These are phyloP conservation scores for Arthromyces matolae DNA, from an alignment of 768 basidiomycete species.

Conservation along the genomic window DNA sequence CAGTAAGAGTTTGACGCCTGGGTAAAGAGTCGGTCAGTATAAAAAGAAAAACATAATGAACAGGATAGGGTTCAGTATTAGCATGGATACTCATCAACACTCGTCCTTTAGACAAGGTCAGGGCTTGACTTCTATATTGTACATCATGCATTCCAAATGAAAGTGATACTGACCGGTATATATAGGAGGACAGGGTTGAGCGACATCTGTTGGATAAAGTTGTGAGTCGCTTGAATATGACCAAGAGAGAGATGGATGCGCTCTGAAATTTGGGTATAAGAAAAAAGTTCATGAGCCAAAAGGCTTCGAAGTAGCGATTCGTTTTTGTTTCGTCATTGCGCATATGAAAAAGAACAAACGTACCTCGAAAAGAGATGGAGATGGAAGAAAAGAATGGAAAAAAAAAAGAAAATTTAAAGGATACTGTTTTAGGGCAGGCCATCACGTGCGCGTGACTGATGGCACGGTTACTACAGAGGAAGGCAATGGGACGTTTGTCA, in stretches of 20 bases:
- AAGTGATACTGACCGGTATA: constrained; percentile 29
- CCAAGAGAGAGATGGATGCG: constrained; percentile 18
- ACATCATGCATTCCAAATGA: constrained; percentile 43
- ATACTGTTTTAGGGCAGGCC: constrained; percentile 34
- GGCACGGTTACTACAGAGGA: neutral
- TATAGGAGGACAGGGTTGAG: neutral
- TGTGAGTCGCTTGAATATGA: constrained; percentile 2
- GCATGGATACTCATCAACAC: constrained; percentile 82
- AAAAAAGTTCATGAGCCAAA: constrained; percentile 59
- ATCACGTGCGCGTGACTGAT: constrained; percentile 15
- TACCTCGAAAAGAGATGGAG: constrained; percentile 27
- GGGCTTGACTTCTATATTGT: constrained; percentile 90
- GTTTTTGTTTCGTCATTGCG: constrained; percentile 57
- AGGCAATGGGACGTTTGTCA: neutral
- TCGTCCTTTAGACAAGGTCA: constrained; percentile 72
- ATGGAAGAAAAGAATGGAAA: constrained; percentile 12
- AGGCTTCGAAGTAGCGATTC: constrained; percentile 91
- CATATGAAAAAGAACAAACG: constrained; percentile 21
- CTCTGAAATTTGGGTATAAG: constrained; percentile 94
- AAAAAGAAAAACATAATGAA: neutral
- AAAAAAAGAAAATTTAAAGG: constrained; percentile 7
- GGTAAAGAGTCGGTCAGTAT: neutral
- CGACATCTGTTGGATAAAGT: constrained; percentile 7
- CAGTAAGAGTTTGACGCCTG: no score
- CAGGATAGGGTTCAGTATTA: constrained; percentile 67